Conservation (phyloP, 495 filamentous ascomycete genomes). For the Penicillium angulare region DNA sequence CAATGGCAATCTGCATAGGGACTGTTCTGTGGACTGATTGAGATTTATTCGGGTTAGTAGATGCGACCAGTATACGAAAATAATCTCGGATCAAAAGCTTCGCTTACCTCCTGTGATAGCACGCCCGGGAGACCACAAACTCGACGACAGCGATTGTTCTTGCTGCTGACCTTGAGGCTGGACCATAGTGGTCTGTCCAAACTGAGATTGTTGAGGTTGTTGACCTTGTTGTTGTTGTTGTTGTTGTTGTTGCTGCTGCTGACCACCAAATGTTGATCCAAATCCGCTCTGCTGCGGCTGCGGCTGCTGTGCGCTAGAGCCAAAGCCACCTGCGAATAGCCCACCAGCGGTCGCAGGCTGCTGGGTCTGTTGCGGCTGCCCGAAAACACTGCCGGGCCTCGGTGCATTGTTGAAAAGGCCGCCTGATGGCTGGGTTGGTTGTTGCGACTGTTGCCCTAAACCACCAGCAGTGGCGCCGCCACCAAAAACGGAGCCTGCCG, state of each 20-base stretch:
- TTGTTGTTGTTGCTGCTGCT: conserved; percentile 40
- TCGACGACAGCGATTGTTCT: conserved; percentile 41
- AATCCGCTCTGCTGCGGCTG: conserved; percentile 21
- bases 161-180: conserved; percentile 35
- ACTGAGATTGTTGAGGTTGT: conserved; percentile 37
- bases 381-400: conserved; percentile 39
- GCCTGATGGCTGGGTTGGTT: conserved; percentile 22
- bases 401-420: conserved; percentile 23
- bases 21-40: conserved; percentile 68
- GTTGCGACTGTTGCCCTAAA: conserved; percentile 14
- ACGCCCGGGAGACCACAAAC: conserved; percentile 49
- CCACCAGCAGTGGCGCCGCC: too few species aligned
- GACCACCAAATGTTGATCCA: conserved; percentile 34
- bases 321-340: conserved; percentile 26
- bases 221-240: conserved; percentile 37
- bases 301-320: conserved; percentile 20
- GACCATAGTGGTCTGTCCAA: conserved; percentile 28
- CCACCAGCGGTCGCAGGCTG: conserved; percentile 31
- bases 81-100: neutral
- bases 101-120: conserved; percentile 45
- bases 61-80: neutral
- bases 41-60: conserved; percentile 8
- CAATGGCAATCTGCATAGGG: conserved; percentile 75
- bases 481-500: conserved; percentile 28
- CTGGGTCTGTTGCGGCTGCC: conserved; percentile 37